Evolutionary conservation across 2,329 filamentous ascomycete species (phyloP).

Genomic region (Xylaria sp.): DNA sequence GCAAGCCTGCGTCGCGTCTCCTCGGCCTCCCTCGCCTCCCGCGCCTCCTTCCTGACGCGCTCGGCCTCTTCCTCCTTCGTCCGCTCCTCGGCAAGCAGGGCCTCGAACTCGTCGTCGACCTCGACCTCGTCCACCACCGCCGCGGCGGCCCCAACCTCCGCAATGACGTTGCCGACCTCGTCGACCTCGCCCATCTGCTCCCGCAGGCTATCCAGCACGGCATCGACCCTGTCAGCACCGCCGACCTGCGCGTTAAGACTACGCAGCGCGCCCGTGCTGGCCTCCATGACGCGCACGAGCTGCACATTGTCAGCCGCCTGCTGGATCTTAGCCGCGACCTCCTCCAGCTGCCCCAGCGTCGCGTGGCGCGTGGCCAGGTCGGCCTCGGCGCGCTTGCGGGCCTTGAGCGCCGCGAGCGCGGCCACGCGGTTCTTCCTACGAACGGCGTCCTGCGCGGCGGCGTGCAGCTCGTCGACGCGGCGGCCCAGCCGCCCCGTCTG

Average conservation of each 20-base stretch:
- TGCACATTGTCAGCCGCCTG: constrained; percentile 85
- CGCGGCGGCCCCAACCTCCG: constrained; percentile 59
- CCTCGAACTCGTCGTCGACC: constrained; percentile 85
- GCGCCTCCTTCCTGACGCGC: constrained; percentile 49
- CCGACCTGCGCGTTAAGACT: constrained; percentile 78
- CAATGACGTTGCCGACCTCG: constrained; percentile 79
- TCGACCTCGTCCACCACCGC: constrained; percentile 74
- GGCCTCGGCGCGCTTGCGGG: constrained; percentile 80
- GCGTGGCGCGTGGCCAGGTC: constrained; percentile 74
- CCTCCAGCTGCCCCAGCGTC: constrained; percentile 80
- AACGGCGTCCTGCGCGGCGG: constrained; percentile 72
- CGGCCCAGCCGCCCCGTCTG: constrained; percentile 70
- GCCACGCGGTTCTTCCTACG: constrained; percentile 72
- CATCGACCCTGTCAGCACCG: constrained; percentile 75
- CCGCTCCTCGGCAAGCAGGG: constrained; percentile 67
- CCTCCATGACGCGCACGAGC: constrained; percentile 81
- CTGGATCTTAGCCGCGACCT: constrained; percentile 81
- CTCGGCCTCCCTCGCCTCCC: constrained; percentile 54
- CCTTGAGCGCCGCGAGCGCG: constrained; percentile 79
- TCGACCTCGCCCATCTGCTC: constrained; percentile 83
- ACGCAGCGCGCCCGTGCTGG: constrained; percentile 73
- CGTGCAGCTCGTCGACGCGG: constrained; percentile 69
- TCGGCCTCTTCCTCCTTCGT: constrained; percentile 56
- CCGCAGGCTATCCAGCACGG: constrained; percentile 74
- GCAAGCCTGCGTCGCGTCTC: constrained; percentile 56